These are phyloP conservation scores for Cyclospora cayetanensis DNA, from an alignment of 169 alveolate genomes.

Conservation along the genomic window DNA sequence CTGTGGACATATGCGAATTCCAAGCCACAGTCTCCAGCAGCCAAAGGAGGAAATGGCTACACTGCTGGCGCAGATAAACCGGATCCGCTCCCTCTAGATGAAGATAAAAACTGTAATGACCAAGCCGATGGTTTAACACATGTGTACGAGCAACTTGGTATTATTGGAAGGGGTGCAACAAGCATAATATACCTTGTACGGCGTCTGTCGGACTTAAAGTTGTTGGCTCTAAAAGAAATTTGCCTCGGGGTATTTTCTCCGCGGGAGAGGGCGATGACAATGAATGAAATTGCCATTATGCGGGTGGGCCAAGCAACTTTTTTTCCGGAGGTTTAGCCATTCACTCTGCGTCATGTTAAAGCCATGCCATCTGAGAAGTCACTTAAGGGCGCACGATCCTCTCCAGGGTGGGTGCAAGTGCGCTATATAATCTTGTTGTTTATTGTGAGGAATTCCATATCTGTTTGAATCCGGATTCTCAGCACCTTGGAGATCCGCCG, in stretches of 20 bases:
- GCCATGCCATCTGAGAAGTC: neutral
- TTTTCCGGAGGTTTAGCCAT: neutral
- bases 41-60: too few relatives aligned
- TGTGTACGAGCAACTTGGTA: neutral
- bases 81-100: too few relatives aligned
- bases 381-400: neutral
- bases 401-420: neutral
- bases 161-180: neutral
- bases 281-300: neutral
- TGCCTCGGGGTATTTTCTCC: neutral
- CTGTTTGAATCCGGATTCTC: neutral
- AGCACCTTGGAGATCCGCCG: constrained; percentile 8
- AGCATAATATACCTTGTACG: neutral
- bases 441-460: neutral
- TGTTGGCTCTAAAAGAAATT: constrained; percentile 22
- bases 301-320: too few relatives aligned
- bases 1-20: too few relatives aligned
- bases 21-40: too few relatives aligned
- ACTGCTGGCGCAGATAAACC: too few relatives aligned
- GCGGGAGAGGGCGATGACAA: neutral
- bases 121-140: too few relatives aligned
- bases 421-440: neutral
- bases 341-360: neutral
- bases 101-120: too few relatives aligned
- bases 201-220: neutral